Base-by-base conservation (phyloP, 495 filamentous ascomycete genomes). In the Ascodesmis nigricans region DNA sequence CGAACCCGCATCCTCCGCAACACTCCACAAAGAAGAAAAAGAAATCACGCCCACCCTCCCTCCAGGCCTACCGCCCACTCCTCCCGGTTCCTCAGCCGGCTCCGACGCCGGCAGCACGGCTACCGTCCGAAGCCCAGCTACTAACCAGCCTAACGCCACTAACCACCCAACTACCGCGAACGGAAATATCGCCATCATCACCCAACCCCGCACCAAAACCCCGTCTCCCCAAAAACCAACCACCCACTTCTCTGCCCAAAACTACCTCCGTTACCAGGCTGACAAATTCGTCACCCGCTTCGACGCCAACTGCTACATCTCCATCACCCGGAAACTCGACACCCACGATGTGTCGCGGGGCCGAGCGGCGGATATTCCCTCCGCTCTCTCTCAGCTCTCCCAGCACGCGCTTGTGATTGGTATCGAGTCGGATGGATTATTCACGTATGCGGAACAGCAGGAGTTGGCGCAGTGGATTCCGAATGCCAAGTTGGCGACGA, bases 261-360 rank as follows among this genome's bases (percentile, higher is more conserved):
- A 79, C 0, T 97, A 97, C 53, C 75, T 97, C 4, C 76, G 87
- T n/a, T 97, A 97, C 55, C 87, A 97, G 57, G 84, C 78, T 26
- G 67, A 73, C 35, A 97, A 97, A 55, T 97, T 97, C 51, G 84
- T 93, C 41, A 81, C 79, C 49, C 73, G 87, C 4, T 97, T 93
- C 51, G 87, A 97, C 55, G 75, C 79, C 42, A 97, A 97, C 52
- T 95, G 87, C 59, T 97, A 97, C 58, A 95, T 97, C 38, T 82
- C 87, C 40, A 92, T 95, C 53, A 95, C 87, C 4, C 78, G 87
- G 39, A 97, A 97, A 55, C 71, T 97, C n/a, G 87, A 97, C 49
- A 97, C 87, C 2, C 87, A 97, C 52, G 87, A 97, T 50, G 68
- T 97, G 18, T 82, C 78, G 14, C 66, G 81, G 15, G 63, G 71